Evolutionary conservation across 371 early-diverging fungal species (phyloP), one percentile per base, ranked within the genome.

Genomic region (Haplosporangium sp.): DNA sequence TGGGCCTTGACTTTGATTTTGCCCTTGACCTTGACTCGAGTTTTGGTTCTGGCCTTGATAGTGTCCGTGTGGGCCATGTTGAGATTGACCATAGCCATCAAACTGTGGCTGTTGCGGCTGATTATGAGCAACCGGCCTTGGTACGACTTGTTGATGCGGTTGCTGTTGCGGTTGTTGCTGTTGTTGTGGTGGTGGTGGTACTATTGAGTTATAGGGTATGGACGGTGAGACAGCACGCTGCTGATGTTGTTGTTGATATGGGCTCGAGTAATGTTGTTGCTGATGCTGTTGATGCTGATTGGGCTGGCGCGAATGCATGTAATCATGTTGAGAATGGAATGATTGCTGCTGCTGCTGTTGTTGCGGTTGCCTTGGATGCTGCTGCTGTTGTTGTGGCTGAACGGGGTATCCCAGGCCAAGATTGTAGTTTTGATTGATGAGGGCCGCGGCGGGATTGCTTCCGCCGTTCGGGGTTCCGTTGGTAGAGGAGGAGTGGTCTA

Each of bases 271-370:
- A 45, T 66, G 67, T 46, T 55, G 64, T 21, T 48, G 62, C 52
- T 52, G 62, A 2, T 38, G 50, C n/a, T 52, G 52, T n/a, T 38
- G 41, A 8, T 62, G 65, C 37, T 64, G 61, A 50, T 60, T 55
- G 11, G 23, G 18, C 13, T 29, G 46, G 5, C 53, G 55, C 8
- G 37, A 45, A 7, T 54, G 64, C 36, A 50, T 23, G 40, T 58
- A 46, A 1, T 51, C 56, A 18, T 59, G 65, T 40, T 51, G 71
- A 2, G 23, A 45, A 29, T 66, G 58, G 38, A 40, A 54, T 21
- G 41, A 20, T 14, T 55, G 64, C 47, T 48, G 64, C 8, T 63
- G 58, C 23, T 64, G 68, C 13, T 55, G 60, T 36, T 55, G 62
- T 9, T 20, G 51, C 8, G 50, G 51, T 8, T 45, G 43, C 23